Percentiles rank a stretch among this genome's conserved stretches.
These are phyloP conservation scores for Grigorovia transvaalensis DNA, from an alignment of 805 yeast genomes.

Conservation along the genomic window DNA sequence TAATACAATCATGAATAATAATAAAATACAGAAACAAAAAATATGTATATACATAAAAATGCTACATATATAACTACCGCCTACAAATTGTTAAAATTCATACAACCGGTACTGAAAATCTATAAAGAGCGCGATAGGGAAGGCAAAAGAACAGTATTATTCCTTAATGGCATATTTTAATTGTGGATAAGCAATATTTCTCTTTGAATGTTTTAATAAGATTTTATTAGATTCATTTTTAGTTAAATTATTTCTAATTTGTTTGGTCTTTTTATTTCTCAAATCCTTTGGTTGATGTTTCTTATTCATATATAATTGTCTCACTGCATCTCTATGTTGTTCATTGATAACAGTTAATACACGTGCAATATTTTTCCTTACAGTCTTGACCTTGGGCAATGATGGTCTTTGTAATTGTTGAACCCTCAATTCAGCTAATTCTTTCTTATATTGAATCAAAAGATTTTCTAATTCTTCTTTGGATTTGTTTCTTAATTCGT, in stretches of 20 bases:
- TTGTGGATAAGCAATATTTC: conserved; percentile 92
- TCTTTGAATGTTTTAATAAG: conserved; percentile 88
- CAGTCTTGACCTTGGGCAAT: conserved; percentile 92
- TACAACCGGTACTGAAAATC: not conserved
- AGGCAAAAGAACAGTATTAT: conserved; percentile 32
- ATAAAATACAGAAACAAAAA: too few species aligned
- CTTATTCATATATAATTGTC: conserved; percentile 90
- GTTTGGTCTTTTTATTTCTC: conserved; percentile 94
- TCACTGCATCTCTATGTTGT: conserved; percentile 91
- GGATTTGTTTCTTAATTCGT: conserved; percentile 93
- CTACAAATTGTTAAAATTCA: too few species aligned
- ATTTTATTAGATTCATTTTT: conserved; percentile 68
- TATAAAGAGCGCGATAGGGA: not conserved
- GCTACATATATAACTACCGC: too few species aligned
- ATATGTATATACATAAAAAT: too few species aligned
- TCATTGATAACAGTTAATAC: conserved; percentile 94
- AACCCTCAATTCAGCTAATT: conserved; percentile 90
- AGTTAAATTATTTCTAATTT: conserved; percentile 94
- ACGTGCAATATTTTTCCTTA: conserved; percentile 97
- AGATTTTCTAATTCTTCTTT: conserved; percentile 93
- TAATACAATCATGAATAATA: too few species aligned
- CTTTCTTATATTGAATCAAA: conserved; percentile 93
- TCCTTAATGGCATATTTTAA: conserved; percentile 98
- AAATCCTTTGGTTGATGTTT: conserved; percentile 96
- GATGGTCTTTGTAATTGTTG: conserved; percentile 89